Evolutionary conservation across 805 yeast species (phyloP), one percentile per base, ranked within the genome.

Genomic region (Candida maris): DNA sequence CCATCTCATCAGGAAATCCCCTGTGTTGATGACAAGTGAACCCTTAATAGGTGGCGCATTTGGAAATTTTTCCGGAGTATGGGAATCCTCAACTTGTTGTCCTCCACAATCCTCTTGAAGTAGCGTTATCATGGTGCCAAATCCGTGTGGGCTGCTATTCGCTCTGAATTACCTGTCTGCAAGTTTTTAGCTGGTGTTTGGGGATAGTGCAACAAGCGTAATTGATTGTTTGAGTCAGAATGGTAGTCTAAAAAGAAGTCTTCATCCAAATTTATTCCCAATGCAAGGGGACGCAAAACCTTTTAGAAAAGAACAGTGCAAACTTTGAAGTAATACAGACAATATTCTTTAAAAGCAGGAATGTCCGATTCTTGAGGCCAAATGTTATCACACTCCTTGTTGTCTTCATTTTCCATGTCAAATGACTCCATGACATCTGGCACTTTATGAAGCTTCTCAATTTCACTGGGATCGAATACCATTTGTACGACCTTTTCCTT

Each of bases 141-240:
- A 38, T 64, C 70, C 3, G 66, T 62, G 42, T 64, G 70, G 2
- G 68, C 64, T 6, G 66, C 67, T 35, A 63, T 60, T 12, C 68
- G 58, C 33, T 57, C 55, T 33, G 56, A 53, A 16, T 52, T 51
- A 3, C 52, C 59, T 3, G 42, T 48, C 5, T 48, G 37, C 14
- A 55, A 48, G 12, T 52, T 58, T 25, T 54, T 54, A n/a, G n/a
- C n/a, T n/a, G n/a, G n/a, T n/a, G n/a, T n/a, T 19, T 49, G 45
- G 15, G 54, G 54, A 29, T 64, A 64, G 36, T 61, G 67, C 13
- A 62, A 42, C 25, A 63, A 32, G 29, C 68, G 48, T 12, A 57
- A n/a, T n/a, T n/a, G n/a, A n/a, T n/a, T n/a, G n/a, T n/a, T n/a
- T n/a, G n/a, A n/a, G n/a, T n/a, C n/a, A n/a, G n/a, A n/a, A n/a